Evolutionary conservation across 805 yeast genomes (phyloP), one percentile per base, ranked within the genome.

Genomic region (Kuraishia ogatae): DNA sequence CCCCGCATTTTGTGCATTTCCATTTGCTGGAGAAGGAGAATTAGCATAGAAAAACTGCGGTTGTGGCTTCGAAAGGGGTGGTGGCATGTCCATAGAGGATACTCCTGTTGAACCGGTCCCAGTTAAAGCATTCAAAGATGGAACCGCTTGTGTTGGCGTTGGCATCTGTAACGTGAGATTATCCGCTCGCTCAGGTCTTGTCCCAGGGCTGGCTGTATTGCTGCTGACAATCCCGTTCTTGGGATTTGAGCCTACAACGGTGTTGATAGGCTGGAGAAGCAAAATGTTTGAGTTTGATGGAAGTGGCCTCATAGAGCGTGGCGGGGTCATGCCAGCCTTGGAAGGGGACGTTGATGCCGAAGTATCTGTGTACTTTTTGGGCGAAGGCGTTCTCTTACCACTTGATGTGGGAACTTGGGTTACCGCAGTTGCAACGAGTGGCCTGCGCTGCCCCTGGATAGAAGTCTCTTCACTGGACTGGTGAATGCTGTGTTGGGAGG

Each of bases 121-220:
- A 63, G 63, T 71, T 64, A 8, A 75, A 74, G 7, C 78, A 68
- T 7, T 79, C 71, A 2, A 76, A 66, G 50, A 69, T 65, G 54
- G 54, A 61, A 62, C 50, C 68, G 58, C 74, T 65, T n/a, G 75
- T 0, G 84, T 77, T 1, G 93, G 92, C 2, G 82, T 77, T 2
- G 92, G 93, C 91, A 87, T 86, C 64, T 86, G 91, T 21, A 87
- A 74, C 57, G 82, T 81, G 50, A 85, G 68, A 8, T 35, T 35
- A 8, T 35, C 43, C 13, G 43, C 43, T 35, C 43, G 6, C n/a
- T 35, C 43, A 3, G 43, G 17, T 35, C 43, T 35, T 8, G 43
- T 35, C 4, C n/a, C 13, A 13, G 17, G 17, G 13, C 13, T 35
- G 2, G 43, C 43, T 13, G 50, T 24, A 21, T n/a, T n/a, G n/a